phyloP scores from a whole-genome alignment of 2,329 filamentous ascomycete genomes.

The Aspergillus fischeri region DNA sequence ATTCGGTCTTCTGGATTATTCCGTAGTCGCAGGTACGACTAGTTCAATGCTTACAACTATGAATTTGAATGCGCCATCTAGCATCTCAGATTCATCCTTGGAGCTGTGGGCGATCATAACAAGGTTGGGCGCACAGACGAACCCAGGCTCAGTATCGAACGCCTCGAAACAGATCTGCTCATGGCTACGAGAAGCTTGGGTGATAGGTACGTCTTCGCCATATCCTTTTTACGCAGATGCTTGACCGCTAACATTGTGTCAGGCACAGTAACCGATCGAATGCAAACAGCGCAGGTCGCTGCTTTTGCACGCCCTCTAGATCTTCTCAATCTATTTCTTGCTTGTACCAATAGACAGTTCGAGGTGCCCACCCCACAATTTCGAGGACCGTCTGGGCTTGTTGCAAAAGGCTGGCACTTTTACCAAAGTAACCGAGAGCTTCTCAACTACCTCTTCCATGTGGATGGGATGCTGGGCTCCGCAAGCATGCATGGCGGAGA shows the following conservation, averaged over 20 bases:
- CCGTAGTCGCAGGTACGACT: conserved; percentile 63
- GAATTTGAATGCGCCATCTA: conserved; percentile 74
- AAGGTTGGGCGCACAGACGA: conserved; percentile 60
- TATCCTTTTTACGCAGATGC: conserved; percentile 5
- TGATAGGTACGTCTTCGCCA: conserved; percentile 58
- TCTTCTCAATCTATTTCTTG: conserved; percentile 64
- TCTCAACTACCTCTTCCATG: conserved; percentile 48
- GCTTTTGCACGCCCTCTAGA: conserved; percentile 62
- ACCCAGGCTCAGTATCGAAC: conserved; percentile 63
- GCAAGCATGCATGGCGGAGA: conserved; percentile 24
- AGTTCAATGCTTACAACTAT: conserved; percentile 70
- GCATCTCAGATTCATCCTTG: conserved; percentile 75
- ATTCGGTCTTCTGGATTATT: conserved; percentile 62
- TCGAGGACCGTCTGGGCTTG: conserved; percentile 24
- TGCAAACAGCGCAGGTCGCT: conserved; percentile 62
- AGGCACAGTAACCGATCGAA: conserved; percentile 58
- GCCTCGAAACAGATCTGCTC: conserved; percentile 69
- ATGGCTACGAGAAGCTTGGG: conserved; percentile 82
- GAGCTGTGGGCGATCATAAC: conserved; percentile 68
- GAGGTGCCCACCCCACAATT: conserved; percentile 17
- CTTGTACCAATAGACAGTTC: conserved; percentile 58
- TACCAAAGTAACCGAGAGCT: conserved; percentile 39
- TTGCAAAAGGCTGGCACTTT: conserved; percentile 40
- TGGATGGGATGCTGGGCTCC: conserved; percentile 16
- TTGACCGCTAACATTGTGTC: conserved; percentile 7